Conservation (phyloP, 2,329 filamentous ascomycete genomes). For the Penicillium oxalicum region DNA sequence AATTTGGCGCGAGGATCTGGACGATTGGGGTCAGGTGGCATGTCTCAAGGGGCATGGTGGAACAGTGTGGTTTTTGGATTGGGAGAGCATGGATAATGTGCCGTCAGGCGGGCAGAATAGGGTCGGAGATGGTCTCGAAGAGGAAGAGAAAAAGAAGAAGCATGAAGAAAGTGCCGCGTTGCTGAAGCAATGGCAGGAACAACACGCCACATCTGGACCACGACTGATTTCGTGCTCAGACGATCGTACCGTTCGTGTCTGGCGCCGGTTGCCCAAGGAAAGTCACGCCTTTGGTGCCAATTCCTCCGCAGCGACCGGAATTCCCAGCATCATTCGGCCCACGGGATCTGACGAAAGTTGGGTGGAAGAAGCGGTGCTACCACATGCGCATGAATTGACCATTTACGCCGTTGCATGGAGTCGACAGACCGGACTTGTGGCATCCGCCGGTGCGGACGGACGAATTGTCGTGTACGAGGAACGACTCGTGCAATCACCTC, state of each 20-base stretch:
- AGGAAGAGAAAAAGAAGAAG: too few relatives aligned
- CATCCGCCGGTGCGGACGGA: constrained; percentile 86
- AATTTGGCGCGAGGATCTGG: constrained; percentile 81
- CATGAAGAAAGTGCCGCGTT: not conserved
- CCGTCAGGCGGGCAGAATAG: constrained; percentile 7
- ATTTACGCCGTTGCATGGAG: constrained; percentile 87
- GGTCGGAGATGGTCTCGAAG: too few relatives aligned
- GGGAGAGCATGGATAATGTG: constrained; percentile 45
- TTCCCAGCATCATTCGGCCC: constrained; percentile 86
- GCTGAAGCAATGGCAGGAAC: constrained; percentile 25
- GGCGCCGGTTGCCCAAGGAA: constrained; percentile 57
- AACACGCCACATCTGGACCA: constrained; percentile 35
- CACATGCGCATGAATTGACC: constrained; percentile 68
- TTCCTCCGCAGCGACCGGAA: constrained; percentile 46
- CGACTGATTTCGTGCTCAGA: constrained; percentile 79
- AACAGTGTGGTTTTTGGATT: constrained; percentile 85
- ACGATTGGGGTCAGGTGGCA: constrained; percentile 89
- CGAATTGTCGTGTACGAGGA: constrained; percentile 74
- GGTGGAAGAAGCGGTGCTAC: constrained; percentile 70
- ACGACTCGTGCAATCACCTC: constrained; percentile 27
- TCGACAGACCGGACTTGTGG: constrained; percentile 65
- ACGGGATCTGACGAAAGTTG: constrained; percentile 70
- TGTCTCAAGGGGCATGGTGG: constrained; percentile 72
- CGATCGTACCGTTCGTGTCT: constrained; percentile 72
- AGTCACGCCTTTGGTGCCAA: constrained; percentile 27